These are phyloP conservation scores for Saccharum spontaneum DNA, from an alignment of 176 grass and related monocot species.

Conservation along the genomic window DNA sequence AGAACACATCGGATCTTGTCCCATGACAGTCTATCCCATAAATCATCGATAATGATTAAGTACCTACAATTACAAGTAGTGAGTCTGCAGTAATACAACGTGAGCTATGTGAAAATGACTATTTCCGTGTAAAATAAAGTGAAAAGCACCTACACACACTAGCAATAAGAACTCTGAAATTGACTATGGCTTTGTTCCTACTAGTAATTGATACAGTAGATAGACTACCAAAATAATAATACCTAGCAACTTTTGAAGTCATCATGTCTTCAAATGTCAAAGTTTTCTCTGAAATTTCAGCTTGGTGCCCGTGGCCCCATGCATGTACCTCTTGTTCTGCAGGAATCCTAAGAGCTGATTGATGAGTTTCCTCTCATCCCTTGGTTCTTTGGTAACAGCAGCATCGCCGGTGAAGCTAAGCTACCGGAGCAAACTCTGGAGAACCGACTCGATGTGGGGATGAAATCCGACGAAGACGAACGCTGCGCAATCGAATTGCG, in stretches of 20 bases:
- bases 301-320: too few species aligned
- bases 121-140: background rate
- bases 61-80: background rate
- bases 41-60: slow-evolving; percentile 2
- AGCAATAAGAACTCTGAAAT: too few species aligned
- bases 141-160: too few species aligned
- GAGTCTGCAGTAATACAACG: background rate
- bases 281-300: background rate
- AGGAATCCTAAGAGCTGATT: background rate
- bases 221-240: background rate
- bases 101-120: background rate
- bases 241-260: background rate
- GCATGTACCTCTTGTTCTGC: background rate
- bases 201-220: background rate
- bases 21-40: slow-evolving; percentile 15
- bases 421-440: background rate
- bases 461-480: background rate
- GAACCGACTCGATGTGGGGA: background rate
- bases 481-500: background rate
- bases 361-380: background rate
- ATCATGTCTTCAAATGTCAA: background rate
- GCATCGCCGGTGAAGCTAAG: background rate
- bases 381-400: background rate
- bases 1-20: background rate
- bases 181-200: too few species aligned